phyloP scores from a whole-genome alignment of 345 rosid genomes.

The Populus nigra region DNA sequence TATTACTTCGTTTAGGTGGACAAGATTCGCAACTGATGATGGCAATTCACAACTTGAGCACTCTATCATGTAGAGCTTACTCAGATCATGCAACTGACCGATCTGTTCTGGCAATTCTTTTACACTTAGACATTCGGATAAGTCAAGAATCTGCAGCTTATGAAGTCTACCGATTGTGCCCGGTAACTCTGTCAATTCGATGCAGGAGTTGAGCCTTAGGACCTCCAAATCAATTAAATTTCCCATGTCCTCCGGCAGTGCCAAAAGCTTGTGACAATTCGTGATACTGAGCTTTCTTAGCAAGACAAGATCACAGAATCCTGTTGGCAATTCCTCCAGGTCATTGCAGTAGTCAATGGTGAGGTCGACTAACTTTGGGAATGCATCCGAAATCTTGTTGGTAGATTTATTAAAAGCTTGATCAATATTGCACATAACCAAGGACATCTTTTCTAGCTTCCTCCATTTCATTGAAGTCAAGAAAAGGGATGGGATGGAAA shows the following conservation, averaged over 20 bases:
- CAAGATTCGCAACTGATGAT: slow-evolving; percentile 16
- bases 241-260: slow-evolving; percentile 27
- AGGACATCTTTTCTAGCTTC: slow-evolving; percentile 24
- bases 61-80: slow-evolving; percentile 24
- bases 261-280: slow-evolving; percentile 19
- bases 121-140: slow-evolving; percentile 19
- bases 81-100: slow-evolving; percentile 14
- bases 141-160: slow-evolving; percentile 23
- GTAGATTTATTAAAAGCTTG: slow-evolving; percentile 14
- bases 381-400: not conserved
- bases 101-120: slow-evolving; percentile 23
- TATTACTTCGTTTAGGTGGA: slow-evolving; percentile 17
- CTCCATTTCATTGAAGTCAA: not conserved
- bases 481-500: slow-evolving; percentile 19
- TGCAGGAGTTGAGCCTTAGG: slow-evolving; percentile 31
- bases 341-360: slow-evolving; percentile 34
- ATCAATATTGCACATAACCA: slow-evolving; percentile 30
- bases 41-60: slow-evolving; percentile 28
- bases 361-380: slow-evolving; percentile 28
- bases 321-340: slow-evolving; percentile 23
- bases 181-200: slow-evolving; percentile 18
- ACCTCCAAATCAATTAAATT: slow-evolving; percentile 24
- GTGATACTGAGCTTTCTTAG: slow-evolving; percentile 25
- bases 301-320: slow-evolving; percentile 14
- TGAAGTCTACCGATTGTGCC: slow-evolving; percentile 20